Percentiles rank a stretch among this genome's conserved stretches.
Conservation (phyloP, 2,329 filamentous ascomycete genomes). For the Colletotrichum costaricense region DNA sequence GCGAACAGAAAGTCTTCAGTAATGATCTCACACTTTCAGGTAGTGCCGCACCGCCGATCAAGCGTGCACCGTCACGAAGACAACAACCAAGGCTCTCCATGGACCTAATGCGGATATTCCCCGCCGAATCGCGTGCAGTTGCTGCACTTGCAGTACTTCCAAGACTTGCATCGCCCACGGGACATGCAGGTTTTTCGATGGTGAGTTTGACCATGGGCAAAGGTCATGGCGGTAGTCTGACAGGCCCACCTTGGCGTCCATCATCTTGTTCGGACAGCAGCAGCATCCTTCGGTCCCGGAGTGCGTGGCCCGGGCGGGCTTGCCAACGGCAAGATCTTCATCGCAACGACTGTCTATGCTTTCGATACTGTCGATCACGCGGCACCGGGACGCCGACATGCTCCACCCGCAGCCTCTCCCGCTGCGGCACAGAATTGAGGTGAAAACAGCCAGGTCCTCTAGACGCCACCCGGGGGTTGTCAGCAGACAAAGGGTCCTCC, state of each 20-base stretch:
- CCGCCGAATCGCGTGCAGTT: background rate
- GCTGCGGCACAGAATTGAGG: background rate
- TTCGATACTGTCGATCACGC: background rate
- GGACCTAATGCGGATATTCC: background rate
- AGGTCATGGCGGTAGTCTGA: conserved; percentile 23
- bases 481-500: background rate
- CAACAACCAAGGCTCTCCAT: background rate
- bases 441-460: background rate
- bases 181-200: background rate
- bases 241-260: conserved; percentile 20
- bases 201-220: conserved; percentile 20
- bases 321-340: background rate
- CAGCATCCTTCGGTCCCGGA: conserved; percentile 10
- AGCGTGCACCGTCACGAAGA: background rate
- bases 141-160: background rate
- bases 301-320: background rate
- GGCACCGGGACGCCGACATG: conserved; percentile 4
- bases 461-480: background rate
- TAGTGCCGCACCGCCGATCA: conserved; percentile 19
- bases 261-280: conserved; percentile 7
- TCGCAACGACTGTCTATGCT: background rate
- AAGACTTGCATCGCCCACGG: background rate
- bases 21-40: conserved; percentile 14
- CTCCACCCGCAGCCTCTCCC: conserved; percentile 11
- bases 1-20: background rate